phyloP scores from a whole-genome alignment of 2,329 filamentous ascomycete species.

The Venturiaceae sp. region DNA sequence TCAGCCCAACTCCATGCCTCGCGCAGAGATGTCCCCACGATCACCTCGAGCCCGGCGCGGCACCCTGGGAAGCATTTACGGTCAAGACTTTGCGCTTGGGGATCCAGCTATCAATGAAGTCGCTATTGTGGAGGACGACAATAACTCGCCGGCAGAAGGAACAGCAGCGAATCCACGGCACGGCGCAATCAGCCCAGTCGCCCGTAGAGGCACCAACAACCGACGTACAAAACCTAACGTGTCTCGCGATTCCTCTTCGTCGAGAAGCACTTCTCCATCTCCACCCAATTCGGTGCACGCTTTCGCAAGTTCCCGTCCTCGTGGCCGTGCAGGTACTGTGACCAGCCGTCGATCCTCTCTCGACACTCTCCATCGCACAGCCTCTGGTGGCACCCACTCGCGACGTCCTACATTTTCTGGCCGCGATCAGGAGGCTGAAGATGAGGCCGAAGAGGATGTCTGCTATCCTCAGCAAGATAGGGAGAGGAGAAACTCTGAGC shows the following conservation, averaged over 20 bases:
- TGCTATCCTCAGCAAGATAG: slow-evolving; percentile 71
- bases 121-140: slow-evolving; percentile 69
- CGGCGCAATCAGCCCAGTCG: slow-evolving; percentile 33
- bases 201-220: slow-evolving; percentile 32
- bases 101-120: slow-evolving; percentile 63
- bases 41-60: slow-evolving; percentile 45
- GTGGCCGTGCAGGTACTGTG: slow-evolving; percentile 61
- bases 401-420: slow-evolving; percentile 50
- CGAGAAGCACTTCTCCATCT: slow-evolving; percentile 48
- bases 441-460: slow-evolving; percentile 73
- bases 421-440: slow-evolving; percentile 48
- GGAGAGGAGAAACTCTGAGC: slow-evolving; percentile 66
- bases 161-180: slow-evolving; percentile 29
- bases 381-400: slow-evolving; percentile 58
- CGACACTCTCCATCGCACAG: slow-evolving; percentile 51
- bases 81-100: slow-evolving; percentile 34
- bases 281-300: slow-evolving; percentile 97
- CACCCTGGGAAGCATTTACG: slow-evolving; percentile 59
- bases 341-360: slow-evolving; percentile 47
- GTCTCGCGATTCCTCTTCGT: slow-evolving; percentile 34
- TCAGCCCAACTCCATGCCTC: slow-evolving; percentile 51
- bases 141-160: slow-evolving; percentile 20
- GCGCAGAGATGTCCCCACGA: slow-evolving; percentile 33
- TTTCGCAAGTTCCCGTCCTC: slow-evolving; percentile 72
- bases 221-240: slow-evolving; percentile 36